phyloP scores from a whole-genome alignment of 176 grass and related monocot genomes.

The Lolium perenne region DNA sequence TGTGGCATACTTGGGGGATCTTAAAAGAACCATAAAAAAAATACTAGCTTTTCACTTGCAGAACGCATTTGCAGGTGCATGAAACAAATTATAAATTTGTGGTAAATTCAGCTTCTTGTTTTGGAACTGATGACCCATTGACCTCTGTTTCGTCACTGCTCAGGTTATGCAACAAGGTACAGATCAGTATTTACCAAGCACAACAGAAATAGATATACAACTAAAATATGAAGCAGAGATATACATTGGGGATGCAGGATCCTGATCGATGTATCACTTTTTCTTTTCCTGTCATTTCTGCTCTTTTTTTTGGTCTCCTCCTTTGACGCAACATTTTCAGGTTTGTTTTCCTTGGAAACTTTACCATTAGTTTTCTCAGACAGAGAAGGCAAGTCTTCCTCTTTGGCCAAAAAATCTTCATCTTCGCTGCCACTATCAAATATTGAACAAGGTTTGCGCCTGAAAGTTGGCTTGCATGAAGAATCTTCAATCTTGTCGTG shows the following conservation, averaged over 20 bases:
- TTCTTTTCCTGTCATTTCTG: slow-evolving; percentile 41
- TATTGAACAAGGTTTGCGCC: slow-evolving; percentile 26
- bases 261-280: slow-evolving; percentile 40
- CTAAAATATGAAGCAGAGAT: slow-evolving; percentile 33
- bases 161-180: slow-evolving; percentile 22
- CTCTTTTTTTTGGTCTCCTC: slow-evolving; percentile 26
- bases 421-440: slow-evolving; percentile 79
- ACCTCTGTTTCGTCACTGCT: slow-evolving; percentile 45
- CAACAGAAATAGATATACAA: background rate
- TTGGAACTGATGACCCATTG: slow-evolving; percentile 32
- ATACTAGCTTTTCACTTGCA: too few species aligned
- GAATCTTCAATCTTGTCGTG: slow-evolving; percentile 39
- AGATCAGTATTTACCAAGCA: background rate
- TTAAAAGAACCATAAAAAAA: too few species aligned
- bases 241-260: slow-evolving; percentile 45
- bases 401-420: slow-evolving; percentile 50
- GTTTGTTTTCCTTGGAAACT: slow-evolving; percentile 24
- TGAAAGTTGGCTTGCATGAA: slow-evolving; percentile 50
- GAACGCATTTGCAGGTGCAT: too few species aligned
- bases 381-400: slow-evolving; percentile 45
- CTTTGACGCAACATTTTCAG: background rate
- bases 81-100: too few species aligned
- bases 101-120: slow-evolving; percentile 46
- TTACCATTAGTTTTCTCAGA: slow-evolving; percentile 44
- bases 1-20: too few species aligned